Evolutionary conservation across 192 early-diverging fungal species (phyloP), one percentile per base, ranked within the genome.

Genomic region (Piromyces finnis): DNA sequence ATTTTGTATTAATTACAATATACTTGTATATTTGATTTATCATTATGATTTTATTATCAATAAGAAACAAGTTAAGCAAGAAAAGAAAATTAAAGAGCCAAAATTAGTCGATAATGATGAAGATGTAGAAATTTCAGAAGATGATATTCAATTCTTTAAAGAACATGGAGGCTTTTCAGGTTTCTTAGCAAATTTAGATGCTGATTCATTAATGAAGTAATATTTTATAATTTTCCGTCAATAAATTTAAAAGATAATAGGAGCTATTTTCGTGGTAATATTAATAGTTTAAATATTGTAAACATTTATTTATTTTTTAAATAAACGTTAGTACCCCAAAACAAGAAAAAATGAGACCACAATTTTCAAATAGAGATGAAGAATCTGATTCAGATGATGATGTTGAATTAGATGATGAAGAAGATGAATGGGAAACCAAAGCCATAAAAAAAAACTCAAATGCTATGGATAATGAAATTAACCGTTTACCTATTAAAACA

Each of bases 131-230:
- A 81, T 94, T 29, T 90, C 88, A 51, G 93, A 94, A 29, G 89
- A 93, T 59, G 94, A 95, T 85, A 80, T 93, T 80, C 90, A 89
- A 39, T 88, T 94, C 68, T 88, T 94, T 77, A 86, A 88, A 15
- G 91, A 94, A 80, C 89, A 93, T 81, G 86, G 89, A 29, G 84
- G 83, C 29, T 87, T 87, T 80, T 84, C 88, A 9, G 82, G 85
- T 22, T 95, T 95, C 84, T 84, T 95, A 83, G 85, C 81, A 36
- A 84, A 86, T 35, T 84, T 94, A 84, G 89, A 93, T 82, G 82
- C 90, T 6, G 88, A 88, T 27, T 89, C 86, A 36, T 79, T 94
- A 15, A 84, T 87, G 51, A 92, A 89, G 92, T 93, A 88, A 78
- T 29, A 22, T 41, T 16, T n/a, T 79, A 16, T 17, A 28, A 51